These are phyloP conservation scores for Trifolium repens DNA, from an alignment of 306 rosid species.

Conservation along the genomic window DNA sequence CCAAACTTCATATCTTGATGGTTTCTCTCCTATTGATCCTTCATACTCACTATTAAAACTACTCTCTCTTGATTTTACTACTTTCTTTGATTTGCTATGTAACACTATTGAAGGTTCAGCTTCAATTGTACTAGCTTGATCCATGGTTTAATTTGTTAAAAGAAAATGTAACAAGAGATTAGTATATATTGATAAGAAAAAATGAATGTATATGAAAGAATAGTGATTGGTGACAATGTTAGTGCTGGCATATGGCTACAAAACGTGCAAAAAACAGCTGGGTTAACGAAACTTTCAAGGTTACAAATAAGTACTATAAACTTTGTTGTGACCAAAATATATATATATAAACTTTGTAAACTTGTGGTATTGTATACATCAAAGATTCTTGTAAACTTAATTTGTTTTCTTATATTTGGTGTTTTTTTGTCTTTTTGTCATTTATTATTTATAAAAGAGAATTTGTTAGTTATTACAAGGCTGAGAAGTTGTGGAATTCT, in stretches of 20 bases:
- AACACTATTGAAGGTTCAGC: neutral
- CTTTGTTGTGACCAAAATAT: neutral
- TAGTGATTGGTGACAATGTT: neutral
- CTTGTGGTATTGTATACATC: neutral
- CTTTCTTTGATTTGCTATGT: conserved; percentile 36
- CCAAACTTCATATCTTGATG: conserved; percentile 60
- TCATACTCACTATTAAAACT: conserved; percentile 31
- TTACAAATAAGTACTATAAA: neutral
- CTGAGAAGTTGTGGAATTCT: neutral
- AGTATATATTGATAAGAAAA: neutral
- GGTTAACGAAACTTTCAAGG: conserved; percentile 50
- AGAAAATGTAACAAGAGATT: neutral
- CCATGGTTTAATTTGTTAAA: conserved; percentile 2
- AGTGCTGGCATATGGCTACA: neutral
- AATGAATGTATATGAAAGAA: too few species aligned
- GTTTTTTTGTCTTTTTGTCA: neutral
- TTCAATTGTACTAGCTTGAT: conserved; percentile 28
- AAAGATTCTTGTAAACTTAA: neutral
- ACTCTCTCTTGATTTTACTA: conserved; percentile 45
- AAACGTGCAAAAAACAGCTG: conserved; percentile 45
- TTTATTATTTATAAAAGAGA: neutral
- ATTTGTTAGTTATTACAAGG: neutral
- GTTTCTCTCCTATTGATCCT: conserved; percentile 55
- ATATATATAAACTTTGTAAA: conserved; percentile 1
- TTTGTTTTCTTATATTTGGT: conserved; percentile 1